These are phyloP conservation scores for Neofusicoccum kwambonambiense DNA, from an alignment of 2,329 filamentous ascomycete genomes.

Conservation along the genomic window DNA sequence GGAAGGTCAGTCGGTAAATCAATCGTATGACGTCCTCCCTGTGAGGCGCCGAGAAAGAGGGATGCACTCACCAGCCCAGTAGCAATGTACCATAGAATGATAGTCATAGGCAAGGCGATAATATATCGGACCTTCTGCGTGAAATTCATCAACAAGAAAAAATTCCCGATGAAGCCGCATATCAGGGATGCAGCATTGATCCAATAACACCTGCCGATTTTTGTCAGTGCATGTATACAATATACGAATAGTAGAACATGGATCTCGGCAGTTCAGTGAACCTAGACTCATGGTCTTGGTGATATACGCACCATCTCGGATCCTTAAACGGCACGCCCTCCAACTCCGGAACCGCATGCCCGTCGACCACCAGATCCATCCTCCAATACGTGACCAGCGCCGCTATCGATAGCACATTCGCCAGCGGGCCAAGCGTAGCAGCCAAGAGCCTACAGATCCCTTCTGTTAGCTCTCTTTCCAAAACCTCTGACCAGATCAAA, in stretches of 20 bases:
- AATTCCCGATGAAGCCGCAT: constrained; percentile 74
- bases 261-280: too few relatives aligned
- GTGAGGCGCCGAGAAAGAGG: neutral
- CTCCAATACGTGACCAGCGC: constrained; percentile 82
- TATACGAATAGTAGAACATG: constrained; percentile 1
- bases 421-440: constrained; percentile 79
- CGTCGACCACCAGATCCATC: constrained; percentile 52
- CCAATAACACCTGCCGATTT: constrained; percentile 58
- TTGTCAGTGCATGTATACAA: neutral
- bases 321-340: constrained; percentile 61
- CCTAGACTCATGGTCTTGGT: too few relatives aligned
- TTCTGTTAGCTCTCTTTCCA: neutral
- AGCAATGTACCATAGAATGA: constrained; percentile 71
- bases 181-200: constrained; percentile 77
- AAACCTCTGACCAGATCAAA: neutral
- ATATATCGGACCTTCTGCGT: constrained; percentile 75
- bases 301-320: constrained; percentile 62
- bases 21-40: neutral
- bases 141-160: constrained; percentile 85
- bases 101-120: constrained; percentile 79
- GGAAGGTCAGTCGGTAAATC: neutral
- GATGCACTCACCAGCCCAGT: constrained; percentile 54
- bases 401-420: constrained; percentile 83
- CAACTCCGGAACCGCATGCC: constrained; percentile 51
- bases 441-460: constrained; percentile 59